A percentile compares a stretch with the other conserved stretches of the same genome.
These are phyloP conservation scores for Phenoliferia sp. DNA, from an alignment of 1,284 basidiomycete species.

Conservation along the genomic window DNA sequence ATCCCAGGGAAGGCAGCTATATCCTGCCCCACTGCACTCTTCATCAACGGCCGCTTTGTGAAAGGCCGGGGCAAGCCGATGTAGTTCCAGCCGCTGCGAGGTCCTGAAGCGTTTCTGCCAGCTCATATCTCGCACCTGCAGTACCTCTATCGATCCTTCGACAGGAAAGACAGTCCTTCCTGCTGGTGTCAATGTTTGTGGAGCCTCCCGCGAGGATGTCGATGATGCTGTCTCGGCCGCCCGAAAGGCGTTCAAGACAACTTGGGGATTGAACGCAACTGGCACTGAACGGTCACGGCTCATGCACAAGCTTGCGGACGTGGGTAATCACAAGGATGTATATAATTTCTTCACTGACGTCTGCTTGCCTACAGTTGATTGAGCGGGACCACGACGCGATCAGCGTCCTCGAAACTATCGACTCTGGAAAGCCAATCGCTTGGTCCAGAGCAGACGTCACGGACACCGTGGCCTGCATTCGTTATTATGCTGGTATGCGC, in stretches of 20 bases:
- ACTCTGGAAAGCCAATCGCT: conserved; percentile 28
- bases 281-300: conserved; percentile 22
- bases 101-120: neutral
- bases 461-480: conserved; percentile 28
- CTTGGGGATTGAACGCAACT: conserved; percentile 24
- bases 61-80: conserved; percentile 12
- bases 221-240: conserved; percentile 29
- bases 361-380: conserved; percentile 1
- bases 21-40: conserved; percentile 13
- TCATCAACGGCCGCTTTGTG: conserved; percentile 21
- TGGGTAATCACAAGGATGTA: neutral
- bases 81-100: neutral
- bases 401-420: conserved; percentile 13
- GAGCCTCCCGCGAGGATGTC: conserved; percentile 24
- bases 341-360: neutral
- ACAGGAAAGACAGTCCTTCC: conserved; percentile 5
- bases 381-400: conserved; percentile 4
- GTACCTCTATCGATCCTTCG: conserved; percentile 2
- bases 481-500: conserved; percentile 30
- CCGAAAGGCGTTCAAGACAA: conserved; percentile 18
- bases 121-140: neutral
- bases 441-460: conserved; percentile 32
- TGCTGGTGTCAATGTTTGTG: neutral
- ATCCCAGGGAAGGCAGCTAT: neutral
- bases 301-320: conserved; percentile 28